A percentile compares a stretch with the other conserved stretches of the same genome.
Conservation (phyloP, 2,329 filamentous ascomycete species). For the Colletotrichum cuscutae region DNA sequence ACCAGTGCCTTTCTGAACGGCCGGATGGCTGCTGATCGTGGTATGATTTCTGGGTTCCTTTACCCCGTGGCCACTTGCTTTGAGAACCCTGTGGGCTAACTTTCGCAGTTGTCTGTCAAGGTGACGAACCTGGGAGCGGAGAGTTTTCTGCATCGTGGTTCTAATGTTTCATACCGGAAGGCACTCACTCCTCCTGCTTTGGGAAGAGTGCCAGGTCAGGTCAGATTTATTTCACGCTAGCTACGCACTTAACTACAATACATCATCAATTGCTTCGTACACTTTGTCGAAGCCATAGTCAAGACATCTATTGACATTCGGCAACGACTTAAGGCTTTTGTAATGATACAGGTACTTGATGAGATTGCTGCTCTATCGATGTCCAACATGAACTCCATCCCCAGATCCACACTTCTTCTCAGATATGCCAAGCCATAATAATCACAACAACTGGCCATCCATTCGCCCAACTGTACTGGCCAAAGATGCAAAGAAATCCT, state of each 20-base stretch:
- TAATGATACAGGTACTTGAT: not conserved
- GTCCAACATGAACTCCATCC: not conserved
- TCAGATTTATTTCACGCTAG: not conserved
- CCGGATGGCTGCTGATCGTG: not conserved
- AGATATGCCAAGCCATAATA: not conserved
- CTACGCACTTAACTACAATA: not conserved
- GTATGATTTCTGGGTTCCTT: not conserved
- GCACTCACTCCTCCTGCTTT: not conserved
- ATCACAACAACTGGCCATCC: not conserved
- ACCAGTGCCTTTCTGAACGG: not conserved
- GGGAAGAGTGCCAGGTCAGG: not conserved
- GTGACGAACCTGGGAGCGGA: not conserved
- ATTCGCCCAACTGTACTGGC: not conserved
- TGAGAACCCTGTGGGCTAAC: not conserved
- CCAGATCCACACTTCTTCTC: not conserved
- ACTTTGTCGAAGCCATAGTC: not conserved
- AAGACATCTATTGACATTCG: not conserved
- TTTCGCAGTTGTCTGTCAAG: not conserved
- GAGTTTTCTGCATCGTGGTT: not conserved
- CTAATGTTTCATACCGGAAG: not conserved
- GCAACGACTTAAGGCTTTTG: not conserved
- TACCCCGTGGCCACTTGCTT: not conserved
- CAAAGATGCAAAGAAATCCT: not conserved
- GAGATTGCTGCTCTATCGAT: not conserved
- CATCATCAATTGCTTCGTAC: not conserved